These are phyloP conservation scores for Colletotrichum sp. DNA, from an alignment of 2,329 filamentous ascomycete species.

Conservation along the genomic window DNA sequence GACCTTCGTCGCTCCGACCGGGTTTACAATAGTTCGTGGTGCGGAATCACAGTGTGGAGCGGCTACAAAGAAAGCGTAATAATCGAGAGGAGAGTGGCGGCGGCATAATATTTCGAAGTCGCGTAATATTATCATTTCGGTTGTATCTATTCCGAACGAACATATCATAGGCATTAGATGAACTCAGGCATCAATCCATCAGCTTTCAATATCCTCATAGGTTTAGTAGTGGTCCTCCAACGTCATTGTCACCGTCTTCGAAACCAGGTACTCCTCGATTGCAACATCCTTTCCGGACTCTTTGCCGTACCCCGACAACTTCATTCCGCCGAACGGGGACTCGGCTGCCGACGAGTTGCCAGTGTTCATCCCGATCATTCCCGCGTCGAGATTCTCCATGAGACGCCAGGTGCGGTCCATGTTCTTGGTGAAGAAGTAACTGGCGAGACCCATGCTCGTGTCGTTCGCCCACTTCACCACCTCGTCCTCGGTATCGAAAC, in stretches of 20 bases:
- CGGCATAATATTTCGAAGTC: neutral
- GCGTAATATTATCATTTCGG: neutral
- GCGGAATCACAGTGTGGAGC: neutral
- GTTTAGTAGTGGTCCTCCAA: constrained; percentile 40
- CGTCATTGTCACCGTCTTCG: constrained; percentile 49
- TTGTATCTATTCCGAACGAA: neutral
- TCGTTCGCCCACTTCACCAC: constrained; percentile 73
- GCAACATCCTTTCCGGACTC: constrained; percentile 53
- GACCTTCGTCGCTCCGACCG: constrained; percentile 3
- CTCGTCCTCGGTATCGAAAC: constrained; percentile 74
- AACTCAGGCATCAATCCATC: no score
- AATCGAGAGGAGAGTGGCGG: accelerated
- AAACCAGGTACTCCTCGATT: constrained; percentile 49
- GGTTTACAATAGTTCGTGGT: neutral
- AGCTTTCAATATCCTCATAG: no score
- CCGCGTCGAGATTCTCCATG: constrained; percentile 61
- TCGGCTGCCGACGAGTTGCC: constrained; percentile 41
- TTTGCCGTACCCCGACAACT: constrained; percentile 51
- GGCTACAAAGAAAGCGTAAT: neutral
- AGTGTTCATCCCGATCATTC: constrained; percentile 60
- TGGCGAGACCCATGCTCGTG: constrained; percentile 74
- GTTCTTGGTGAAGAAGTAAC: constrained; percentile 71
- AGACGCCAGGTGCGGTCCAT: constrained; percentile 44
- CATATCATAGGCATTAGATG: neutral
- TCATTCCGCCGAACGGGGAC: constrained; percentile 53